Evolutionary conservation across 371 early-diverging fungal genomes (phyloP), one percentile per base, ranked within the genome.

Genomic region (Apophysomyces trapeziformis): DNA sequence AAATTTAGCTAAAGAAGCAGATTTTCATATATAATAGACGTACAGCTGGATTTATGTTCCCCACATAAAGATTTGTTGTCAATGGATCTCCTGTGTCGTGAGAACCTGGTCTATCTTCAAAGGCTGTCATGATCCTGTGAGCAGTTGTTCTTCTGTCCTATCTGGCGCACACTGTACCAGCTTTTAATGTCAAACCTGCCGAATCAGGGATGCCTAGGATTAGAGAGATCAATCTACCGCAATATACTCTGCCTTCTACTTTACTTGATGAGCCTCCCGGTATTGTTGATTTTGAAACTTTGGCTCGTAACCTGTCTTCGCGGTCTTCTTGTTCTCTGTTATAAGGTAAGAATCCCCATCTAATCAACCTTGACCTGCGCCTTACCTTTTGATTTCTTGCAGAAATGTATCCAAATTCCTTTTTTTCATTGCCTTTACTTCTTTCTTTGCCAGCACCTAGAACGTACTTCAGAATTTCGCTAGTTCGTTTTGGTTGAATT

Each of bases 11-110:
- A 54, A 45, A 21, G 3, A n/a, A n/a, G 9, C n/a, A 26, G 3
- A 63, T 12, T n/a, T 12, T 26, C 32, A 26, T 35, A 16, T 14
- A 37, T 39, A 35, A 16, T 39, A 43, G 45, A 7, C 59, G 65
- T 60, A 77, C 69, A 0, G 72, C 66, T 0, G 93, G 92, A 61
- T 85, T 85, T 65, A 97, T 82, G 66, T 96, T 95, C 26, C 93
- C 90, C 26, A 97, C 84, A 71, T 90, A 95, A n/a, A 97, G 73
- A 68, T 96, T 96, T 12, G 96, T 95, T 12, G 96, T 92, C n/a
- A 66, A 68, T 7, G 87, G 88, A 72, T 95, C 93, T 12, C 91
- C 92, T 8, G 84, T 85, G 68, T 93, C 92, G 60, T 86, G 85
- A 11, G 90, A 88, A 13, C 89, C 91, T 38, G 76, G 61, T 4